Conservation (phyloP, 192 early-diverging fungal species). For the Rhizophagus prolifer region DNA sequence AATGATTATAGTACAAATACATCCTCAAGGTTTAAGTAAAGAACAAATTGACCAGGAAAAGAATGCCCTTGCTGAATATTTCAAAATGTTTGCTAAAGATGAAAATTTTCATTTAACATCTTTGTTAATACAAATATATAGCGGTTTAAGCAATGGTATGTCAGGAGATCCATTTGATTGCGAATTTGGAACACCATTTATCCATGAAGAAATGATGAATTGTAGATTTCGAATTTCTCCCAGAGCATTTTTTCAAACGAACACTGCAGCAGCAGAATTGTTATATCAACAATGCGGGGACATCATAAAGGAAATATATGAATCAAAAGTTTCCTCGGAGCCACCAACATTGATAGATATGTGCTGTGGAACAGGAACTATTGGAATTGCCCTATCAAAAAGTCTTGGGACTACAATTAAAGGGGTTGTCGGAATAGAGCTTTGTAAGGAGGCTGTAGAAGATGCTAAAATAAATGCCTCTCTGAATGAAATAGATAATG, state of each 20-base stretch:
- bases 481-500: slow-evolving; percentile 58
- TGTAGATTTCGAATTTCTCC: slow-evolving; percentile 67
- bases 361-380: slow-evolving; percentile 86
- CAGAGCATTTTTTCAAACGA: slow-evolving; percentile 79
- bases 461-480: slow-evolving; percentile 72
- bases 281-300: slow-evolving; percentile 55
- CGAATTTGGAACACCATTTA: slow-evolving; percentile 51
- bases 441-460: slow-evolving; percentile 62
- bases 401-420: slow-evolving; percentile 45
- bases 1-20: slow-evolving; percentile 65
- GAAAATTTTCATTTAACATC: slow-evolving; percentile 43
- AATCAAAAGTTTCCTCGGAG: slow-evolving; percentile 23
- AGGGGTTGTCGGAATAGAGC: slow-evolving; percentile 72
- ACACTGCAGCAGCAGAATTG: slow-evolving; percentile 66
- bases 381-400: slow-evolving; percentile 73
- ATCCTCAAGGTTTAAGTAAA: slow-evolving; percentile 43
- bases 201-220: slow-evolving; percentile 68
- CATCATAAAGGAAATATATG: slow-evolving; percentile 31
- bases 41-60: slow-evolving; percentile 44
- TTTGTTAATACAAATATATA: slow-evolving; percentile 48
- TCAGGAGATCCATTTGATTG: slow-evolving; percentile 44
- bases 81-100: slow-evolving; percentile 31
- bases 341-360: slow-evolving; percentile 62
- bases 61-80: slow-evolving; percentile 32
- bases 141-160: slow-evolving; percentile 59